Conservation (phyloP, 2,329 filamentous ascomycete species). For the Botrytis squamosa region DNA sequence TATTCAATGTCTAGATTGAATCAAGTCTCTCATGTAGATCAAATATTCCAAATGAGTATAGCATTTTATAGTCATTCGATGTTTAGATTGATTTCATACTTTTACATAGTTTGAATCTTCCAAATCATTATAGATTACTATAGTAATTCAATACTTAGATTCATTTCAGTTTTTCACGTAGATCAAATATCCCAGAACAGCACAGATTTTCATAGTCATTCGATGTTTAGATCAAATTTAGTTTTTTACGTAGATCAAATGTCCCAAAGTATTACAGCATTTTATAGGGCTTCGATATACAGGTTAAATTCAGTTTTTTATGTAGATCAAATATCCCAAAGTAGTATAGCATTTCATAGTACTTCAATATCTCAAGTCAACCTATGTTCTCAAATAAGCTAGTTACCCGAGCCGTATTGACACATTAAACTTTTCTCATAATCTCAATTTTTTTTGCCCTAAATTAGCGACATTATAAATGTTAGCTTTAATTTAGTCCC, state of each 20-base stretch:
- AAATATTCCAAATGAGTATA: neutral
- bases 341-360: no score
- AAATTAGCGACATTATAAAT: neutral
- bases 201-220: no score
- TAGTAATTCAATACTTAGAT: no score
- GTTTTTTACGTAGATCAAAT: accelerated
- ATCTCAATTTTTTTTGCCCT: neutral
- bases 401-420: neutral
- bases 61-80: no score
- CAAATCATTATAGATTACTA: no score
- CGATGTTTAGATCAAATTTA: neutral
- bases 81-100: no score
- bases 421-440: neutral
- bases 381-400: neutral
- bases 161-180: no score
- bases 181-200: no score
- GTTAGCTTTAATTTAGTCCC: neutral
- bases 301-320: no score
- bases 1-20: neutral
- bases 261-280: accelerated
- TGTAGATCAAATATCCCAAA: neutral
- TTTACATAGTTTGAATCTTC: no score
- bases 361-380: neutral
- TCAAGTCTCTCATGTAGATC: accelerated
- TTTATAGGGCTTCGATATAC: accelerated